These are phyloP conservation scores for Boletellus sp. DNA, from an alignment of 1,284 basidiomycete genomes.

Conservation along the genomic window DNA sequence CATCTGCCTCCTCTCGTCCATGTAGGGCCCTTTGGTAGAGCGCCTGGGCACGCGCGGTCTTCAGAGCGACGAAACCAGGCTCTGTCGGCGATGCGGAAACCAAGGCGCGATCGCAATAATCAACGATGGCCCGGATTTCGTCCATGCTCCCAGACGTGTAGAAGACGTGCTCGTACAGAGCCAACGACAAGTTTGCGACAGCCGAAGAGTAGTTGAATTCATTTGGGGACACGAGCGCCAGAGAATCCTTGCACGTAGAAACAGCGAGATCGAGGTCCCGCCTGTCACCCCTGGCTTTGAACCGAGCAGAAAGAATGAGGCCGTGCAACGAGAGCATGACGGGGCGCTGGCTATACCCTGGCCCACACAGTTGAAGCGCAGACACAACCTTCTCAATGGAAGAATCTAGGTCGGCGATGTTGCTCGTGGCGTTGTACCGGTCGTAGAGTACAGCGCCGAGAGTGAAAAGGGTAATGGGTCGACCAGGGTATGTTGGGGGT, in stretches of 20 bases:
- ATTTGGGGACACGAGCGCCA: conserved; percentile 6
- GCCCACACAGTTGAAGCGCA: conserved; percentile 15
- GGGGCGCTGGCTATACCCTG: conserved; percentile 6
- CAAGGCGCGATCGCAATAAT: conserved; percentile 20
- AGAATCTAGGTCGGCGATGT: conserved; percentile 14
- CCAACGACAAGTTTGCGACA: conserved; percentile 7
- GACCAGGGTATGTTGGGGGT: conserved; percentile 5
- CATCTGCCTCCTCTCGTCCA: conserved; percentile 13
- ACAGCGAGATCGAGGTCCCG: conserved; percentile 16
- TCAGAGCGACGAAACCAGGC: conserved; percentile 4
- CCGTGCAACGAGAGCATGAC: conserved; percentile 18
- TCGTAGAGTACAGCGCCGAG: conserved; percentile 10
- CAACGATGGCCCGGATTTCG: conserved; percentile 20
- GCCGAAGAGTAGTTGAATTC: conserved; percentile 1
- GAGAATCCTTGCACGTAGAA: conserved; percentile 15
- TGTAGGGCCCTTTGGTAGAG: conserved; percentile 13
- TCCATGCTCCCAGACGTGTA: conserved; percentile 6
- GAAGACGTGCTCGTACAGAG: conserved; percentile 8
- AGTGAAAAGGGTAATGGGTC: conserved; percentile 11
- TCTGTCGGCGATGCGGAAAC: conserved; percentile 1
- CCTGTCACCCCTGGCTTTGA: conserved; percentile 13
- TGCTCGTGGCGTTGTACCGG: conserved; percentile 13
- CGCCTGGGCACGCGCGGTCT: conserved; percentile 17
- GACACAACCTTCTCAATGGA: conserved; percentile 16
- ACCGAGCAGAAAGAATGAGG: conserved; percentile 15